Evolutionary conservation across 768 basidiomycete species (phyloP).

Genomic region (Kwoniella sp.): DNA sequence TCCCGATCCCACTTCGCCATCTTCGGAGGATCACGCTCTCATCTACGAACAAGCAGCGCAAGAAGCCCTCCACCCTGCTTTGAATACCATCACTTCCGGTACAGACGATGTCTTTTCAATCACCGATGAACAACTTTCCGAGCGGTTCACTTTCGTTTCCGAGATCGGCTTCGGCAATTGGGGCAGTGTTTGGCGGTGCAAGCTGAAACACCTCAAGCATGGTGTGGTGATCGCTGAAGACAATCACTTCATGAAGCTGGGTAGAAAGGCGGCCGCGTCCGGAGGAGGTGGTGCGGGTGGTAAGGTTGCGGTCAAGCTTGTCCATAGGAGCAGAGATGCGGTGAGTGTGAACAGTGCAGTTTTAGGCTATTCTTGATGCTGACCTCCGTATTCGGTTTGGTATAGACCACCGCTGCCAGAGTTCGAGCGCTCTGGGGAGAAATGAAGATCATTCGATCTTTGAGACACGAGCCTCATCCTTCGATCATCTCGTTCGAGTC

Average conservation of each 20-base stretch:
- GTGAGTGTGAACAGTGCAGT: constrained; percentile 17
- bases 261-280: constrained; percentile 24
- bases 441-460: constrained; percentile 88
- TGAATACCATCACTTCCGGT: constrained; percentile 20
- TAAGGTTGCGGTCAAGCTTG: constrained; percentile 83
- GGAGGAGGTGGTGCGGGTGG: constrained; percentile 32
- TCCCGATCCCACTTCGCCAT: neutral
- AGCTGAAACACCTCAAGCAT: constrained; percentile 22
- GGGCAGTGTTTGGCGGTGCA: constrained; percentile 51
- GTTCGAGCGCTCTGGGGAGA: constrained; percentile 96
- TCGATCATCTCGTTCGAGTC: constrained; percentile 90
- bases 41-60: neutral
- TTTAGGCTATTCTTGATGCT: no score
- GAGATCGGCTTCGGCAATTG: constrained; percentile 56
- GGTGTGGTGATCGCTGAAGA: neutral
- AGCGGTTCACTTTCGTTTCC: constrained; percentile 43
- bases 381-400: neutral
- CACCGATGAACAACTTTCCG: constrained; percentile 46
- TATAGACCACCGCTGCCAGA: constrained; percentile 77
- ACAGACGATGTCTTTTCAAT: constrained; percentile 38
- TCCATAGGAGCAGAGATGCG: constrained; percentile 77
- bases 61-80: constrained; percentile 20
- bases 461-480: constrained; percentile 83
- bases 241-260: constrained; percentile 18
- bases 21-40: neutral